Conservation (phyloP, 495 filamentous ascomycete species). For the Annulohypoxylon moriforme region DNA sequence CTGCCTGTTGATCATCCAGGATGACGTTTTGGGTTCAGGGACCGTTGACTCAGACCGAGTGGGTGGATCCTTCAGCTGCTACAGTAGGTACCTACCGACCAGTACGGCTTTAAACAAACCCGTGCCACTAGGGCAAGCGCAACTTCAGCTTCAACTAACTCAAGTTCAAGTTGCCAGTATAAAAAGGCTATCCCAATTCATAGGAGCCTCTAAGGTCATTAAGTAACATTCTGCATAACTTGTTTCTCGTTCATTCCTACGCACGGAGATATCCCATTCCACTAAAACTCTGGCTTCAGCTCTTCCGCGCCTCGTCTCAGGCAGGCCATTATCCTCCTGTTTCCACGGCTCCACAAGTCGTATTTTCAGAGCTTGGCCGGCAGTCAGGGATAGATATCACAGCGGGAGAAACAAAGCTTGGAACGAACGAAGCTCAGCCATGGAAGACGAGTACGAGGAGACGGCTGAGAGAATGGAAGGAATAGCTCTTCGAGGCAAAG, state of each 20-base stretch:
- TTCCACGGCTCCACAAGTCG: not conserved
- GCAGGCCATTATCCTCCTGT: not conserved
- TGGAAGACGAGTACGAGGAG: conserved; percentile 33
- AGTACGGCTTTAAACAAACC: not conserved
- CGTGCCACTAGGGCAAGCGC: not conserved
- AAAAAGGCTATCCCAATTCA: not conserved
- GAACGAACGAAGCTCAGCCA: not conserved
- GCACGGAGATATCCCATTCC: not conserved
- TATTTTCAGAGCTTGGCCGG: not conserved
- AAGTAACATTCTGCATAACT: not conserved
- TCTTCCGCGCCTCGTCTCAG: not conserved
- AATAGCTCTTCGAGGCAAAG: conserved; percentile 24
- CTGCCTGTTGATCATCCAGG: not conserved
- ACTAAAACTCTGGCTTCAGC: not conserved
- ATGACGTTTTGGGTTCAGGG: not conserved
- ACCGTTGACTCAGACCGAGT: conserved; percentile 19
- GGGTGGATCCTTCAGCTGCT: conserved; percentile 15
- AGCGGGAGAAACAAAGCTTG: not conserved
- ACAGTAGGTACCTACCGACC: not conserved
- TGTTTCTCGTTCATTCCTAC: not conserved
- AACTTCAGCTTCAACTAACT: not conserved
- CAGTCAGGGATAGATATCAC: not conserved
- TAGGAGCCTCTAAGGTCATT: not conserved
- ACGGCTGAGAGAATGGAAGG: conserved; percentile 33
- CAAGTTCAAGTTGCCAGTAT: not conserved